These are phyloP conservation scores for Polytrichum commune DNA, from an alignment of 225 moss, liverwort and hornwort species.

Conservation along the genomic window DNA sequence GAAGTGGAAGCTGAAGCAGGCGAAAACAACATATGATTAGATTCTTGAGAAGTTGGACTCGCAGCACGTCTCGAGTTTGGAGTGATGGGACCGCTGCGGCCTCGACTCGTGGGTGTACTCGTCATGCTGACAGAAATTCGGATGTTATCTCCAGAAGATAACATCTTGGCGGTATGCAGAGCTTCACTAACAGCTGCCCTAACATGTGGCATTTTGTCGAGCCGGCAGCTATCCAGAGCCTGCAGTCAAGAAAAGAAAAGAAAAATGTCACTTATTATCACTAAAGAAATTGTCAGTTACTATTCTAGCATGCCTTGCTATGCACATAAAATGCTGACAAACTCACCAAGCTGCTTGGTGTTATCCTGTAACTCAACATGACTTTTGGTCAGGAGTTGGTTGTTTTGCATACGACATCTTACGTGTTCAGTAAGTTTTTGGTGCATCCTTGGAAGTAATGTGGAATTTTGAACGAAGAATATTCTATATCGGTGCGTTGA, in stretches of 20 bases:
- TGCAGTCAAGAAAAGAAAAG: constrained; percentile 11
- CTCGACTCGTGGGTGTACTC: constrained; percentile 19
- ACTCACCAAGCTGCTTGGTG: too few species aligned
- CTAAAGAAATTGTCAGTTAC: too few species aligned
- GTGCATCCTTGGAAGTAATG: too few species aligned
- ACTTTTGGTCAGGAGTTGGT: too few species aligned
- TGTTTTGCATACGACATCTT: too few species aligned
- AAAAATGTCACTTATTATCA: too few species aligned
- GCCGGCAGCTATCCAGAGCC: constrained; percentile 70
- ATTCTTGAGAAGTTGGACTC: constrained; percentile 48
- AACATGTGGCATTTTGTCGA: constrained; percentile 78
- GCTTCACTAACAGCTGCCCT: constrained; percentile 70
- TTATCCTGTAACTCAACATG: too few species aligned
- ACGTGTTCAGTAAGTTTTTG: too few species aligned
- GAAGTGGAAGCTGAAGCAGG: constrained; percentile 46
- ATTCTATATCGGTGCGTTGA: too few species aligned
- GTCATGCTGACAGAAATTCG: constrained; percentile 4
- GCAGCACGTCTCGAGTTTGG: constrained; percentile 28
- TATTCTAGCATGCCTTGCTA: too few species aligned
- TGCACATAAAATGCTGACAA: too few species aligned
- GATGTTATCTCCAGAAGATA: constrained; percentile 34
- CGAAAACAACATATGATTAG: constrained; percentile 39
- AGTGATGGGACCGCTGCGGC: constrained; percentile 16
- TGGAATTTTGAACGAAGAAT: too few species aligned
- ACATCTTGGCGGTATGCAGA: constrained; percentile 53